Evolutionary conservation across 1,284 basidiomycete species (phyloP).

Genomic region (Neolentinus lepideus): DNA sequence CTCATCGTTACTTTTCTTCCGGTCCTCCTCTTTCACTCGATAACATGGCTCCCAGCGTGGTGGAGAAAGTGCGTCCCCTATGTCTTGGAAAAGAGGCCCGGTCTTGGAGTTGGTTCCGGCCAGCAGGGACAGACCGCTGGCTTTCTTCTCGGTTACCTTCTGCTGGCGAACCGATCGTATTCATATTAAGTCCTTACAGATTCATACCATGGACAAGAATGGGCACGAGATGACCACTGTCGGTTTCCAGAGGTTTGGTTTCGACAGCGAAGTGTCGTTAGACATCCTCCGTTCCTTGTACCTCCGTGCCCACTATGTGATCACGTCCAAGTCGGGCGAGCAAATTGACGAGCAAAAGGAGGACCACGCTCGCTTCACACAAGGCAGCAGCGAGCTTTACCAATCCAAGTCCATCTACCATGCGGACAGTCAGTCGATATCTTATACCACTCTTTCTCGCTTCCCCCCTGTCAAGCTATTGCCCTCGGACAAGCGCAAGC

Average conservation of each 20-base stretch:
- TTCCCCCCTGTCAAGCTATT: constrained; percentile 91
- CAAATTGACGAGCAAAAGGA: constrained; percentile 28
- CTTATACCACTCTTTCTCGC: constrained; percentile 84
- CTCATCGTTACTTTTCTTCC: no score
- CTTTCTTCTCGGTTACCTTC: neutral
- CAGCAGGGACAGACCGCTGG: neutral
- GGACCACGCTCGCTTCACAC: constrained; percentile 48
- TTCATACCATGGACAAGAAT: constrained; percentile 61
- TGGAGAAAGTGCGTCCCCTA: no score
- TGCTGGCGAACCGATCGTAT: neutral
- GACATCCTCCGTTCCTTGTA: constrained; percentile 80
- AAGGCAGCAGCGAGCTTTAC: constrained; percentile 42
- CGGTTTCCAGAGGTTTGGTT: constrained; percentile 80
- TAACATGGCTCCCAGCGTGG: no score
- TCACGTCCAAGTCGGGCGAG: constrained; percentile 32
- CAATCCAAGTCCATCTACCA: constrained; percentile 83
- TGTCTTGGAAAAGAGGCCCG: no score
- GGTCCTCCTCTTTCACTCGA: no score
- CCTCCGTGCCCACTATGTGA: constrained; percentile 73
- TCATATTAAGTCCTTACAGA: constrained; percentile 28
- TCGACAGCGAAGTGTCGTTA: constrained; percentile 77
- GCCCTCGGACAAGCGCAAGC: constrained; percentile 72
- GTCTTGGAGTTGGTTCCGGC: neutral
- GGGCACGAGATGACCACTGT: constrained; percentile 73
- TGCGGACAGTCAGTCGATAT: constrained; percentile 72